Base-by-base conservation (phyloP, 1,139 yeast species). In the Taphrina betulina region DNA sequence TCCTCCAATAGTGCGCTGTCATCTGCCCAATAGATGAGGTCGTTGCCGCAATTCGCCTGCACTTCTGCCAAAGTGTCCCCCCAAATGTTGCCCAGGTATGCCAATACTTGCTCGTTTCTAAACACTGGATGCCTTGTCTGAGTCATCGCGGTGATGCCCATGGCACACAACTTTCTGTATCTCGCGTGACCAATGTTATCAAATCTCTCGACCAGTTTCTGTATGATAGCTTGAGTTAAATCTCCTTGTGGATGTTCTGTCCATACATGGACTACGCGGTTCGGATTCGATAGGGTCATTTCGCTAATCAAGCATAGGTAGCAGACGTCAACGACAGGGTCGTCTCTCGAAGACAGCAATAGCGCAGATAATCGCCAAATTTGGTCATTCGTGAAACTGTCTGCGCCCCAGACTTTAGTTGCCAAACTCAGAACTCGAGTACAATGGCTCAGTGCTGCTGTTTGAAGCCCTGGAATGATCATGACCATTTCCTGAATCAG, bases 181-280 rank as follows among this genome's bases (percentile, higher is more conserved):
- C 83, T 73, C 3, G 95, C 90, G 64, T 81, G 83, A 5, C 85
- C 84, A 65, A 82, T 76, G 61, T 76, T 77, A 54, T 75, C 76
- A 61, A 73, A 68, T 48, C 66, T 66, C 10, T 31, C 34, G 20
- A 50, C 34, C 22, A 50, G 14, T 8, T 23, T n/a, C 2, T 31
- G 37, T 24, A 50, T n/a, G 14, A 33, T 29, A 4, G 22, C 40
- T 31, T 33, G 24, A 19, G 38, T 31, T 10, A 43, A 19, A 20
- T 43, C 48, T 7, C 36, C 48, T 20, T 43, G 38, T 5, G 26
- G 23, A 8, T 38, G 40, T 5, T 23, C 3, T 2, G 33, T 10
- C 46, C 45, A 50, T 14, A 33, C 12, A 10, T n/a, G 31, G 5
- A 14, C 10, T 2, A 31, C 12, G 10, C 40, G 5, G 3, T 7